Base-by-base conservation (phyloP, 1,139 yeast species). In the Suhomyces coccinellae region DNA sequence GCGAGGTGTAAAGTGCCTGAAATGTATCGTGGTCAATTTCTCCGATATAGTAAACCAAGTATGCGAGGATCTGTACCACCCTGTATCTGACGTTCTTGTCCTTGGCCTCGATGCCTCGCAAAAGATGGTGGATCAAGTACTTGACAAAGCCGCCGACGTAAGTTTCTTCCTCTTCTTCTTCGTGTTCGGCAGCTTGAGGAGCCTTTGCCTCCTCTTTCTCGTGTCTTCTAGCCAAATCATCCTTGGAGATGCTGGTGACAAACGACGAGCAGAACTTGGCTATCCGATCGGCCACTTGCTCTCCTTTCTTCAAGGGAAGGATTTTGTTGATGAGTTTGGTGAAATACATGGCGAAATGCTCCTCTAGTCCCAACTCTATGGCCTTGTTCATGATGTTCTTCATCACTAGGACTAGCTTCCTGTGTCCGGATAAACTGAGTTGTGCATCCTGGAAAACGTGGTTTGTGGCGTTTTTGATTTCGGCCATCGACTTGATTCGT, bases 381-480 rank as follows among this genome's bases (percentile, higher is more conserved):
- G 95, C 82, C 51, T 79, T 76, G 17, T 68, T 57, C 50, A 85
- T 87, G 13, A 87, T 69, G 40, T 77, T 77, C 56, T 77, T 77
- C 59, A 88, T 63, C 9, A 87, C 77, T 11, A 82, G 78, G 7
- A 84, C 80, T 46, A 87, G 82, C 56, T 87, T 85, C 38, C 87
- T 72, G 63, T 90, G 97, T 2, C 91, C 85, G 0, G 93, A 83
- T 31, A 84, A 72, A 1, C 87, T 75, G 32, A 66, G 51, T 57
- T 91, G 98, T 0, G 95, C 89, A 48, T 85, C 93, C 57, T 87
- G 95, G 59, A 91, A 91, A 2, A 85, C 82, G 46, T 79, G 82
- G 0, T 86, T 82, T 56, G 88, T 70, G 2, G 86, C 80, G 30
- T 45, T 43, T 32, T 59, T 56, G 41, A 73, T 58, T 27, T 67